Base-by-base conservation (phyloP, 352 stramenopile species). In the Nothophytophthora sp. region DNA sequence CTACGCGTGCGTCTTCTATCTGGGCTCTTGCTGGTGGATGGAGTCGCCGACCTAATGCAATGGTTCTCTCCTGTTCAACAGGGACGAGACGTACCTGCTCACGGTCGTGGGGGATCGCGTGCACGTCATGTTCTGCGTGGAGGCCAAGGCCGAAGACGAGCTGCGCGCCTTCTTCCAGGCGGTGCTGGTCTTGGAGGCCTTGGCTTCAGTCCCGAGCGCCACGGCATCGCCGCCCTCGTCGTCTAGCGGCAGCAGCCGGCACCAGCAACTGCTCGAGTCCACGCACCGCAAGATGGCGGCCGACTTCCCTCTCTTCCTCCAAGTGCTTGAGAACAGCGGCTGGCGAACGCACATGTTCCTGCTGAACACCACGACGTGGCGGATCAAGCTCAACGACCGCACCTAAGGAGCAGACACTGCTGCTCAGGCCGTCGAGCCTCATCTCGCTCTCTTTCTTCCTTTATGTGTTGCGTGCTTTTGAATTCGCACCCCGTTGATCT, bases 281-380 rank as follows among this genome's bases (percentile, higher is more conserved):
- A 78, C 73, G 18, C 65, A 76, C 39, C 33, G 50, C 11, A 72
- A 74, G 20, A 89, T 87, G 78, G 46, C 22, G 22, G 29, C 50
- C 8, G 76, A 87, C 41, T 89, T 89, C 54, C 60, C 70, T 30
- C 76, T 84, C 37, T 89, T 87, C 61, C 65, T 70, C 29, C 73
- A 87, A 65, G 57, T 81, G 8, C 55, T 89, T 19, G 58, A 89
- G 48, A 70, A 70, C 49, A 80, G 68, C 28, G 73, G 78, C 16
- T 89, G 78, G 78, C 74, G 74, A 25, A 87, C 73, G 27, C 78
- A 89, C 63, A 82, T 87, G 70, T 86, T 83, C 57, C 51, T 89
- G 50, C 63, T 89, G 20, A 86, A 85, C 48, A 86, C 73, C 12
- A 68, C 70, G 19, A 53, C 73, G 41, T 89, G 75, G 78, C 73